Base-by-base conservation (phyloP, 139 green algal genomes). In the Chlamydomonas eustigma region DNA sequence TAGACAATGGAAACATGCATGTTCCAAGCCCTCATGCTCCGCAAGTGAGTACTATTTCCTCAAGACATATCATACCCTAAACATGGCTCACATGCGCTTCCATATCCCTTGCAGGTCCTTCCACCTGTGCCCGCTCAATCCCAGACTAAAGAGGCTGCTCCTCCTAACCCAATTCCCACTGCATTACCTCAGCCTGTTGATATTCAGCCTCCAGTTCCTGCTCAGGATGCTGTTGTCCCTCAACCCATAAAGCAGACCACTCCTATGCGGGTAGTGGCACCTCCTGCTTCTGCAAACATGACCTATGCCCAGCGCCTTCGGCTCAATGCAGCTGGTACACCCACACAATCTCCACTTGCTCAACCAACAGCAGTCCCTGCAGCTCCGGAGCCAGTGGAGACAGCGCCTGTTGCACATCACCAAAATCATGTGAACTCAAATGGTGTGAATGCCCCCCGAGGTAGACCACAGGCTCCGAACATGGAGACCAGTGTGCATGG, bases 321-420 rank as follows among this genome's bases (percentile, higher is more conserved):
- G n/a, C n/a, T 30, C 51, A 71, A 71, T 31, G 18, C n/a, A 35
- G 64, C 18, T 71, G 64, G n/a, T 6, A 18, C 18, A 8, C 64
- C 64, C 3, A 18, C 32, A 3, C 37, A 24, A 18, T 58, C 44
- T 18, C 44, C 44, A 12, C 12, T 58, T 12, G 44, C 44, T 58
- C 12, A 12, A 28, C 44, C 44, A 58, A 12, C 18, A 18, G 12
- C 44, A 58, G 12, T 18, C 18, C 12, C 44, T 58, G 44, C 44
- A 58, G 44, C 44, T 58, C 44, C 44, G 44, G 44, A 58, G 44
- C 44, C n/a, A n/a, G n/a, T n/a, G n/a, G n/a, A n/a, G n/a, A n/a
- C n/a, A n/a, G n/a, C n/a, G n/a, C n/a, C n/a, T n/a, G n/a, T n/a
- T n/a, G n/a, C n/a, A n/a, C n/a, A n/a, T n/a, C n/a, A 58, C 12